Conservation (phyloP, 805 yeast genomes). For the Candida koratica region DNA sequence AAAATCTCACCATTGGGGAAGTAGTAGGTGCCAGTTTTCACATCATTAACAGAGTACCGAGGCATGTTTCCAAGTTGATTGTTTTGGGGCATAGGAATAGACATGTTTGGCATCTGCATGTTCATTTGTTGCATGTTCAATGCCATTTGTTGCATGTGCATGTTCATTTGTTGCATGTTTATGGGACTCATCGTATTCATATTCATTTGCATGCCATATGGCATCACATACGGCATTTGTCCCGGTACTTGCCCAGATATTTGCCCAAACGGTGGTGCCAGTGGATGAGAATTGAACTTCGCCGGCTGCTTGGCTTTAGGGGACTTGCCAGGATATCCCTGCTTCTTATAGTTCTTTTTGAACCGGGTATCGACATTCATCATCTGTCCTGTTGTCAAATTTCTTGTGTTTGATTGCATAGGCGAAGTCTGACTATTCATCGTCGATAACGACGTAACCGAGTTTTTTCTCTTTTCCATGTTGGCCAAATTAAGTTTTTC, state of each 20-base stretch:
- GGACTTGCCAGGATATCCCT: conserved; percentile 3
- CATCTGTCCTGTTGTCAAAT: conserved; percentile 38
- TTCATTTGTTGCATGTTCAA: conserved; percentile 1
- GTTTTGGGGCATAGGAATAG: neutral
- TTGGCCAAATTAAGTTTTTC: no score
- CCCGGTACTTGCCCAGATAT: conserved; percentile 1
- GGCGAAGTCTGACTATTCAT: conserved; percentile 12
- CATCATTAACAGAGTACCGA: no score
- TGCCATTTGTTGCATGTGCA: neutral
- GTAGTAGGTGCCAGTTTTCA: conserved; percentile 28
- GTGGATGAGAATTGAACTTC: neutral
- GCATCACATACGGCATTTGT: conserved; percentile 5
- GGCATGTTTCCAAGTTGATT: no score
- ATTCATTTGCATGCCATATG: conserved; percentile 4
- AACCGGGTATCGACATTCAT: conserved; percentile 37
- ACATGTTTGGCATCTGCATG: neutral
- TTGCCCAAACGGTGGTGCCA: no score
- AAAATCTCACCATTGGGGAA: conserved; percentile 56
- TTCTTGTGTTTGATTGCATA: conserved; percentile 17
- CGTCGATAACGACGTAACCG: conserved; percentile 29
- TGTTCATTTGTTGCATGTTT: neutral
- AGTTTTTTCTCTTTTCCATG: conserved; percentile 27
- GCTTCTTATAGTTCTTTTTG: conserved; percentile 31
- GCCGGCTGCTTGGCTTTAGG: conserved; percentile 1
- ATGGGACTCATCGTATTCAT: neutral